Evolutionary conservation across 495 filamentous ascomycete species (phyloP).

Genomic region (Aspergillus bridgeri): DNA sequence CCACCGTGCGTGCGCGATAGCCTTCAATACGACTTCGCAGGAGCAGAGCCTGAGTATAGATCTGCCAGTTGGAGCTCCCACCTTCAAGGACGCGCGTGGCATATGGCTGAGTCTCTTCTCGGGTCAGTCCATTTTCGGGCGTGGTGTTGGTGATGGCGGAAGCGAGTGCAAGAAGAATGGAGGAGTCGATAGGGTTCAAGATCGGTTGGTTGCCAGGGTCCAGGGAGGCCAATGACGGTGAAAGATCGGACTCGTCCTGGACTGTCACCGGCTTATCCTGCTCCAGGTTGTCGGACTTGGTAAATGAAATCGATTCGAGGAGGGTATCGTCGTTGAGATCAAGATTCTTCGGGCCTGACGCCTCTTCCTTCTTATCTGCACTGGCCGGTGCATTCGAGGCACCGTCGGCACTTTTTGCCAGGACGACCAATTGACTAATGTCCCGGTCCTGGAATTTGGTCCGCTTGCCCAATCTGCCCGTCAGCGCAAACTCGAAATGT

Average conservation of each 20-base stretch:
- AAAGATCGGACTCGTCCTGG: constrained; percentile 53
- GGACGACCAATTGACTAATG: constrained; percentile 85
- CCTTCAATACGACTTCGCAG: constrained; percentile 87
- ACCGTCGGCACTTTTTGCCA: constrained; percentile 67
- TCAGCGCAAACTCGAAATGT: constrained; percentile 77
- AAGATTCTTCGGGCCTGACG: constrained; percentile 58
- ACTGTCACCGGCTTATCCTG: constrained; percentile 36
- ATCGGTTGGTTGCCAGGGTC: constrained; percentile 78
- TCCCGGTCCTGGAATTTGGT: constrained; percentile 90
- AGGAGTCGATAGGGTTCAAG: constrained; percentile 76
- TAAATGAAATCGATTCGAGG: constrained; percentile 80
- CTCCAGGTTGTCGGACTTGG: constrained; percentile 43
- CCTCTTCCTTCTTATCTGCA: constrained; percentile 10
- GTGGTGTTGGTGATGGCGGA: constrained; percentile 84
- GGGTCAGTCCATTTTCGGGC: constrained; percentile 77
- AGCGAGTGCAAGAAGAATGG: constrained; percentile 78
- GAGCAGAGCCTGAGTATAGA: constrained; percentile 89
- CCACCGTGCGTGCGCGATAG: constrained; percentile 77
- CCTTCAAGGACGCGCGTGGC: constrained; percentile 84
- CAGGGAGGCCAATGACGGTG: constrained; percentile 55
- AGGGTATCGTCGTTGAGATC: constrained; percentile 90
- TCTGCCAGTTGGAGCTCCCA: constrained; percentile 94
- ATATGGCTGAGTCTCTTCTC: constrained; percentile 90
- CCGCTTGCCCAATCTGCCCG: constrained; percentile 82
- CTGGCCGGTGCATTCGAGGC: constrained; percentile 6